phyloP scores from a whole-genome alignment of 768 basidiomycete species.

The Boletellus emodensis region DNA sequence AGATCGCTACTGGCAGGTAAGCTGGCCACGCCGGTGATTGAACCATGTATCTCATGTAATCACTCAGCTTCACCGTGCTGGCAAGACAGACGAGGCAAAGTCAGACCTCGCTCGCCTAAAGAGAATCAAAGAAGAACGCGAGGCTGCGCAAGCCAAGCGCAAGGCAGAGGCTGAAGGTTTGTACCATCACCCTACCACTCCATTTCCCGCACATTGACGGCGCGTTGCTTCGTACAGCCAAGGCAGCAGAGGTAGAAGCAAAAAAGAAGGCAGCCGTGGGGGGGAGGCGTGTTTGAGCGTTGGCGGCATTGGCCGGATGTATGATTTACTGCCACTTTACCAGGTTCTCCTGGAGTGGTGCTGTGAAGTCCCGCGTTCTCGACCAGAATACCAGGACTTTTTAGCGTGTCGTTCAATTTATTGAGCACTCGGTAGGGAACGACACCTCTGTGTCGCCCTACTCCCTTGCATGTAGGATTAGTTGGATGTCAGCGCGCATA shows the following conservation, averaged over 20 bases:
- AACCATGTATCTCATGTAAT: background rate
- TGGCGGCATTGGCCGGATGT: background rate
- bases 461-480: too few relatives aligned
- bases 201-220: background rate
- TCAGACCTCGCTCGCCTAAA: constrained; percentile 81
- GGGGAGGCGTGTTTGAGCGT: constrained; percentile 39
- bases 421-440: too few relatives aligned
- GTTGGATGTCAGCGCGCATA: too few relatives aligned
- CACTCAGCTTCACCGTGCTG: constrained; percentile 60
- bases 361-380: background rate
- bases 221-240: constrained; percentile 40
- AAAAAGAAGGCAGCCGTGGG: constrained; percentile 45
- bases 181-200: constrained; percentile 10
- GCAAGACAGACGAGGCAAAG: constrained; percentile 91
- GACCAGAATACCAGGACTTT: too few relatives aligned
- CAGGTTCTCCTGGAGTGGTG: background rate
- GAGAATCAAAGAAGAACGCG: constrained; percentile 84
- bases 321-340: constrained; percentile 1
- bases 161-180: constrained; percentile 86
- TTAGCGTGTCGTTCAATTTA: background rate
- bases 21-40: constrained; percentile 5
- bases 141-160: constrained; percentile 81
- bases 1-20: constrained; percentile 83
- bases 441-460: too few relatives aligned
- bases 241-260: constrained; percentile 57